Evolutionary conservation across 1,284 basidiomycete genomes (phyloP).

Genomic region (Marasmius oreades): DNA sequence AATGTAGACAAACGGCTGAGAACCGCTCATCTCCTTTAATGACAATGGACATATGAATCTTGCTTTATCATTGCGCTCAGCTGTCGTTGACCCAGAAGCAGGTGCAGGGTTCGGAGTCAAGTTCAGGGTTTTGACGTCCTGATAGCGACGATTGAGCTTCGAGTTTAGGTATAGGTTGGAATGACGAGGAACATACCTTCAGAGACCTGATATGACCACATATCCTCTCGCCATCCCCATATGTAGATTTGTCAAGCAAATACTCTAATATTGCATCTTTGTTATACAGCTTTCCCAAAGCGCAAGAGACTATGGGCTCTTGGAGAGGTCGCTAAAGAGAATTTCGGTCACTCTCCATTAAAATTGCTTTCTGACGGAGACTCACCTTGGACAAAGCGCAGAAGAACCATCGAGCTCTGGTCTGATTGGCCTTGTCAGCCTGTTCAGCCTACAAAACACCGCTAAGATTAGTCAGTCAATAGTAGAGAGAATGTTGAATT

Average conservation of each 20-base stretch:
- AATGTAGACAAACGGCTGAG: conserved; percentile 83
- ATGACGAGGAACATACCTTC: conserved; percentile 55
- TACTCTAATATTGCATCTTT: conserved; percentile 90
- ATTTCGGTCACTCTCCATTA: conserved; percentile 2
- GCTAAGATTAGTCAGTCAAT: neutral
- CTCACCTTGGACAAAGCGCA: conserved; percentile 90
- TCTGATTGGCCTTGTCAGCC: conserved; percentile 83
- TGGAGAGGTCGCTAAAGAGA: conserved; percentile 66
- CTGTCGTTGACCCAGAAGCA: conserved; percentile 32
- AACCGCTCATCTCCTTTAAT: conserved; percentile 92
- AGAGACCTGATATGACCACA: conserved; percentile 85
- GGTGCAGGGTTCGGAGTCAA: conserved; percentile 67
- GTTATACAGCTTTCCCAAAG: conserved; percentile 90
- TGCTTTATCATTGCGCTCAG: conserved; percentile 46
- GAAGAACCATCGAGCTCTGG: conserved; percentile 84
- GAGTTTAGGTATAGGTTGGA: neutral
- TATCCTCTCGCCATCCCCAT: conserved; percentile 81
- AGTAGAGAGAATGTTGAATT: neutral
- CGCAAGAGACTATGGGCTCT: conserved; percentile 86
- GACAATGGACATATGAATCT: conserved; percentile 87
- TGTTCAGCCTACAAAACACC: conserved; percentile 58
- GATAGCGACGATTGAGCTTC: conserved; percentile 3
- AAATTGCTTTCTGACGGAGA: conserved; percentile 1
- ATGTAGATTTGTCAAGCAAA: conserved; percentile 72
- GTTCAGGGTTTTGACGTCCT: conserved; percentile 85